Conservation (phyloP, 805 yeast genomes). For the Zygotorulaspora sp. region DNA sequence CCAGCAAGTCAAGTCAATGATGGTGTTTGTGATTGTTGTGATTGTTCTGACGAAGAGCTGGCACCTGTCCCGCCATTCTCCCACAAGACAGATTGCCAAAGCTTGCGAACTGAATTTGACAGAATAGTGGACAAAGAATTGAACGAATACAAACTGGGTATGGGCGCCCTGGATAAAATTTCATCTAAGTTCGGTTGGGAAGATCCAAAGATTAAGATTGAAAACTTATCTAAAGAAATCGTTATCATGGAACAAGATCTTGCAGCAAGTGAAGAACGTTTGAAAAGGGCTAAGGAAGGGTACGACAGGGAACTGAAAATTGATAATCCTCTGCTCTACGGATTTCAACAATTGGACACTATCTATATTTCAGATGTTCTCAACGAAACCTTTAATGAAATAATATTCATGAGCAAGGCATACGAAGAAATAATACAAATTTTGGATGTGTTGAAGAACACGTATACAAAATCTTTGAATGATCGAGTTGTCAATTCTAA, state of each 20-base stretch:
- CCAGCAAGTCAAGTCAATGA: constrained; percentile 72
- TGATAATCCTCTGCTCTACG: constrained; percentile 23
- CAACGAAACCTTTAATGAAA: constrained; percentile 13
- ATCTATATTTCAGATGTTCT: constrained; percentile 13
- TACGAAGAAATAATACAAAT: constrained; percentile 33
- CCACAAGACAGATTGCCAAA: constrained; percentile 22
- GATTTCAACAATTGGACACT: constrained; percentile 21
- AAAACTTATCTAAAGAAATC: constrained; percentile 11
- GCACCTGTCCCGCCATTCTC: constrained; percentile 7
- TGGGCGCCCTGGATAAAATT: constrained; percentile 35
- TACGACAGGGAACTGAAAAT: constrained; percentile 18
- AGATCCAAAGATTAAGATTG: background rate
- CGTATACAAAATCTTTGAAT: constrained; percentile 80
- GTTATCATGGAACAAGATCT: constrained; percentile 9
- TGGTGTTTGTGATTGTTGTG: constrained; percentile 97
- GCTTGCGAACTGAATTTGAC: constrained; percentile 27
- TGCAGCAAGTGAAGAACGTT: constrained; percentile 18
- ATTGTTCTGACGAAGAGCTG: constrained; percentile 80
- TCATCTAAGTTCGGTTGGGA: constrained; percentile 17
- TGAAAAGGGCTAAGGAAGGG: constrained; percentile 20
- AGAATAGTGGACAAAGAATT: constrained; percentile 43
- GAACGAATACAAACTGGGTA: constrained; percentile 50
- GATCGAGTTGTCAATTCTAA: constrained; percentile 81
- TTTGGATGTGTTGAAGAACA: constrained; percentile 44
- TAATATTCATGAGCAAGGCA: constrained; percentile 21